phyloP scores from a whole-genome alignment of 1,284 basidiomycete genomes.

The Moesziomyces aphidis region DNA sequence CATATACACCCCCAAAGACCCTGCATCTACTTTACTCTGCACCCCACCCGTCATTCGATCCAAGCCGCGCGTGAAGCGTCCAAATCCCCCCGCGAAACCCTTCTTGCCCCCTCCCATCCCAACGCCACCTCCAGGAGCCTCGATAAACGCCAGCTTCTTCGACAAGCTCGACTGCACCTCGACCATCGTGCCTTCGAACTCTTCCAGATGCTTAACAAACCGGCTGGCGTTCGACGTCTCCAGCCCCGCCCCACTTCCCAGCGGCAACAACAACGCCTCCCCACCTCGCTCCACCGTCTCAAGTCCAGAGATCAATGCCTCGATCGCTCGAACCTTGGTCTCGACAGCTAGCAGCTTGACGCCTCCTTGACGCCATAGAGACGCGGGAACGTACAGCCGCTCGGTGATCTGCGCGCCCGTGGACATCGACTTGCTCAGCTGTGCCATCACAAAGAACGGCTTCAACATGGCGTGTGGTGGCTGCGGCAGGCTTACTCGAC shows the following conservation, averaged over 20 bases:
- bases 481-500: constrained; percentile 1
- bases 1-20: constrained; percentile 3
- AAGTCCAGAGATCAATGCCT: constrained; percentile 79
- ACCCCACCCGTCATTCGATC: constrained; percentile 24
- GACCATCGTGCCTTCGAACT: constrained; percentile 85
- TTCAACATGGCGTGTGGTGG: constrained; percentile 25
- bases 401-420: constrained; percentile 86
- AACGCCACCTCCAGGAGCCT: constrained; percentile 69
- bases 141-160: constrained; percentile 79
- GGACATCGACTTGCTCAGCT: constrained; percentile 33
- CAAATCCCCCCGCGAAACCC: constrained; percentile 9
- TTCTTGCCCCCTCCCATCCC: constrained; percentile 3
- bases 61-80: constrained; percentile 18
- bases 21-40: constrained; percentile 13
- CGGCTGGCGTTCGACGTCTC: constrained; percentile 59
- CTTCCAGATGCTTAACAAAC: constrained; percentile 70
- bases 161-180: constrained; percentile 74
- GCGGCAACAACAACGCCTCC: constrained; percentile 27
- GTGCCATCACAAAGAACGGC: constrained; percentile 42
- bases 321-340: constrained; percentile 86
- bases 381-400: constrained; percentile 85
- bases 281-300: constrained; percentile 74
- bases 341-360: constrained; percentile 82
- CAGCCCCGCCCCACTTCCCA: constrained; percentile 42
- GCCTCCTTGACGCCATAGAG: constrained; percentile 82